A percentile compares a stretch with the other conserved stretches of the same genome.
Evolutionary conservation across 140 eudicot genomes (phyloP).

Genomic region (Anethum foeniculum): DNA sequence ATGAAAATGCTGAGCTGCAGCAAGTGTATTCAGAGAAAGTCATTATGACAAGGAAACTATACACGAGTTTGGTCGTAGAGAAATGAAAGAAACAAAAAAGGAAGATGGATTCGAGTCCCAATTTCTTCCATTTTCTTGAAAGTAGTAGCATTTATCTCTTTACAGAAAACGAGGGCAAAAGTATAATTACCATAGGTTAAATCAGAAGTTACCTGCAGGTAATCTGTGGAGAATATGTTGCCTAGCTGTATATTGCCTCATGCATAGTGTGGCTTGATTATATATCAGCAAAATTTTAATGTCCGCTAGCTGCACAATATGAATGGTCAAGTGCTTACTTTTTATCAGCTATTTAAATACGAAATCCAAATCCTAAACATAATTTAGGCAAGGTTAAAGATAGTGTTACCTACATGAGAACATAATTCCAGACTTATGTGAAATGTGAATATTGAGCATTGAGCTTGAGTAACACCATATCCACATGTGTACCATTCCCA

Average conservation of each 20-base stretch:
- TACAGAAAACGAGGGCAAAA: constrained; percentile 7
- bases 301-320: background rate
- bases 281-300: no score
- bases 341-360: background rate
- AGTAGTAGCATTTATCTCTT: background rate
- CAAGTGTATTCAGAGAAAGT: constrained; percentile 2
- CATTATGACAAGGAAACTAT: background rate
- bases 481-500: background rate
- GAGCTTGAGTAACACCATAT: background rate
- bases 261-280: background rate
- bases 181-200: background rate
- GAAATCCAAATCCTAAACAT: no score
- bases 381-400: no score
- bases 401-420: background rate
- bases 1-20: background rate
- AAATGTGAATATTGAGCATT: background rate
- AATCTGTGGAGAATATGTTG: background rate
- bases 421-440: background rate
- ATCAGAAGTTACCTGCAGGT: background rate
- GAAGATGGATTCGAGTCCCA: background rate
- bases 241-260: background rate
- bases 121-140: background rate
- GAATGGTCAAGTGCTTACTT: background rate
- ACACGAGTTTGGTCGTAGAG: background rate
- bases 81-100: background rate